These are phyloP conservation scores for Solanum appendiculatum DNA, from an alignment of 257 asterid genomes.

Conservation along the genomic window DNA sequence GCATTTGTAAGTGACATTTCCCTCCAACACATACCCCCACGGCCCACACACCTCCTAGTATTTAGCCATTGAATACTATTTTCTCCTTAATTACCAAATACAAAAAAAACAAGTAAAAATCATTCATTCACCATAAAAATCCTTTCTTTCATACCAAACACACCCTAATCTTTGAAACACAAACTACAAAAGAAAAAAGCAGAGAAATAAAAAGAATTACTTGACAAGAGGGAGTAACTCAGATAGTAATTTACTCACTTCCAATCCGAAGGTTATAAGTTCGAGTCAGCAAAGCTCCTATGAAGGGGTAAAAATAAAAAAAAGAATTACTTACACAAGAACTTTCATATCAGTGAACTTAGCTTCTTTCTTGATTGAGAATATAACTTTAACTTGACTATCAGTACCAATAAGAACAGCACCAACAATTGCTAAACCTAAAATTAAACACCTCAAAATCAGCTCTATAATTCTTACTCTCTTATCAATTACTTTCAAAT, in stretches of 20 bases:
- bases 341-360: slow-evolving; percentile 91
- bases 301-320: background rate
- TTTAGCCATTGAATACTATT: background rate
- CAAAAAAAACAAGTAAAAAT: background rate
- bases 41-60: background rate
- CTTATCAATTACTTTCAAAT: slow-evolving; percentile 60
- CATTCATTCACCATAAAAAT: background rate
- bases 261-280: too few species aligned
- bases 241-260: too few species aligned
- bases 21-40: background rate
- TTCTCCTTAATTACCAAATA: background rate
- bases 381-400: slow-evolving; percentile 71
- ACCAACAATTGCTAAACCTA: slow-evolving; percentile 55
- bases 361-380: slow-evolving; percentile 72
- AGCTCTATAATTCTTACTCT: slow-evolving; percentile 65
- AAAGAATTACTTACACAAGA: slow-evolving; percentile 49
- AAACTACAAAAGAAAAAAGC: background rate
- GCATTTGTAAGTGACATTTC: background rate
- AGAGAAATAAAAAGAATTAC: background rate
- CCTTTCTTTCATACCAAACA: background rate
- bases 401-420: slow-evolving; percentile 74
- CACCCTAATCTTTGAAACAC: background rate
- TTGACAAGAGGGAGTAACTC: too few species aligned
- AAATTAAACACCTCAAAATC: slow-evolving; percentile 56
- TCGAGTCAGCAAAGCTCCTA: too few species aligned